Evolutionary conservation across 2,329 filamentous ascomycete genomes (phyloP).

Genomic region (Colletotrichum tofieldiae): DNA sequence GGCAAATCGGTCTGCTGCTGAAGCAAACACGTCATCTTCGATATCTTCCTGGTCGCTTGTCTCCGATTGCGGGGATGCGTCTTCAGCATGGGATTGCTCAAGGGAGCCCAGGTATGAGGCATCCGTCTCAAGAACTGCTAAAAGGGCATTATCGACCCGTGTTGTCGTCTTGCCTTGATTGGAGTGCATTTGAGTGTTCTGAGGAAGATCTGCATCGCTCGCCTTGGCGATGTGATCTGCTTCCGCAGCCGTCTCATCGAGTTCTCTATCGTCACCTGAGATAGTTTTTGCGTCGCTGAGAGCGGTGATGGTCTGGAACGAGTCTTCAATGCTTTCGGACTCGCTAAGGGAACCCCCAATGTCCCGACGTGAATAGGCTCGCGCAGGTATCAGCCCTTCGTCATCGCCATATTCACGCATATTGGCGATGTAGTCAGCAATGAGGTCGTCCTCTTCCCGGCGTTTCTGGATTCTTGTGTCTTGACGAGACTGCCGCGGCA

Average conservation of each 20-base stretch:
- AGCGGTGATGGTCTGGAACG: constrained; percentile 2
- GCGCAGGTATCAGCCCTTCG: constrained; percentile 75
- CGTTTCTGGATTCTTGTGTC: background rate
- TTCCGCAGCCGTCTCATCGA: background rate
- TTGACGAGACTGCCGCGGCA: background rate
- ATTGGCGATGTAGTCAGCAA: constrained; percentile 82
- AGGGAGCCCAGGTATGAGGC: constrained; percentile 11
- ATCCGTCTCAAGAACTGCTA: constrained; percentile 10
- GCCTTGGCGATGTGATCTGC: background rate
- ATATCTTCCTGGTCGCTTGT: constrained; percentile 8
- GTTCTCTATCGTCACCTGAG: background rate
- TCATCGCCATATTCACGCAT: constrained; percentile 67
- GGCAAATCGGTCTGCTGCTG: constrained; percentile 23
- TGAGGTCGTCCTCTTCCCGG: constrained; percentile 68
- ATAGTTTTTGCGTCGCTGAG: background rate
- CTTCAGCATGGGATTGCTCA: constrained; percentile 11
- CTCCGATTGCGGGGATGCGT: constrained; percentile 5
- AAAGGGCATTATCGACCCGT: background rate
- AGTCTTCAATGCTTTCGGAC: constrained; percentile 48
- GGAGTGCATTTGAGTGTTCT: background rate
- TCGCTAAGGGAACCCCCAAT: constrained; percentile 47
- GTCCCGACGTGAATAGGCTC: constrained; percentile 63
- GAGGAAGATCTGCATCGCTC: background rate
- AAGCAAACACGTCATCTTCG: constrained; percentile 37
- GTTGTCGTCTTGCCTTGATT: background rate